Evolutionary conservation across 2,329 filamentous ascomycete species (phyloP).

Genomic region (Aureobasidium sp.): DNA sequence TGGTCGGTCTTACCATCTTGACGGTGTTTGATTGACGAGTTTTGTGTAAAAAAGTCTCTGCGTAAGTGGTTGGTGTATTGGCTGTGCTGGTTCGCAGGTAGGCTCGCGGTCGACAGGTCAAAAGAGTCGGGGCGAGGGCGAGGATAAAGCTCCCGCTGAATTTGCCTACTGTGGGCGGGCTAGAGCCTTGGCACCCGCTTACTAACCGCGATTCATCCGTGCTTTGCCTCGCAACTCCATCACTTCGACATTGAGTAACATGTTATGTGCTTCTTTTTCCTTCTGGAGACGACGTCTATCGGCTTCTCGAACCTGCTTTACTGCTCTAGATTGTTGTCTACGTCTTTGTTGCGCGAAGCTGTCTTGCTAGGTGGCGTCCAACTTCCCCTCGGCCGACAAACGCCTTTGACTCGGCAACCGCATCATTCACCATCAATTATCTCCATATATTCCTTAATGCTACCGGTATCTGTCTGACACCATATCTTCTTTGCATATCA

Average conservation of each 20-base stretch:
- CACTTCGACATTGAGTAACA: background rate
- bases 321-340: background rate
- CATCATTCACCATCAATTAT: background rate
- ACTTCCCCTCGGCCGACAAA: background rate
- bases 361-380: background rate
- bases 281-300: background rate
- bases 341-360: background rate
- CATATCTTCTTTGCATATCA: background rate
- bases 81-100: conserved; percentile 11
- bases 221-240: background rate
- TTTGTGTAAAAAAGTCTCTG: conserved; percentile 8
- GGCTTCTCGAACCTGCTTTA: background rate
- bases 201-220: background rate
- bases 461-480: background rate
- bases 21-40: conserved; percentile 8
- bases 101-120: conserved; percentile 12
- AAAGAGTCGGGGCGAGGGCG: conserved; percentile 10
- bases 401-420: background rate
- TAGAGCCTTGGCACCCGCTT: conserved; percentile 11
- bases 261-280: conserved; percentile 6
- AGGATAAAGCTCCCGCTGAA: conserved; percentile 12
- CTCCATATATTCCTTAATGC: background rate
- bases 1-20: conserved; percentile 10
- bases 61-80: conserved; percentile 9
- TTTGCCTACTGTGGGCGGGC: conserved; percentile 10